A percentile compares a stretch with the other conserved stretches of the same genome.
Evolutionary conservation across 2,329 filamentous ascomycete species (phyloP).

Genomic region (Pestalotiopsis sp.): DNA sequence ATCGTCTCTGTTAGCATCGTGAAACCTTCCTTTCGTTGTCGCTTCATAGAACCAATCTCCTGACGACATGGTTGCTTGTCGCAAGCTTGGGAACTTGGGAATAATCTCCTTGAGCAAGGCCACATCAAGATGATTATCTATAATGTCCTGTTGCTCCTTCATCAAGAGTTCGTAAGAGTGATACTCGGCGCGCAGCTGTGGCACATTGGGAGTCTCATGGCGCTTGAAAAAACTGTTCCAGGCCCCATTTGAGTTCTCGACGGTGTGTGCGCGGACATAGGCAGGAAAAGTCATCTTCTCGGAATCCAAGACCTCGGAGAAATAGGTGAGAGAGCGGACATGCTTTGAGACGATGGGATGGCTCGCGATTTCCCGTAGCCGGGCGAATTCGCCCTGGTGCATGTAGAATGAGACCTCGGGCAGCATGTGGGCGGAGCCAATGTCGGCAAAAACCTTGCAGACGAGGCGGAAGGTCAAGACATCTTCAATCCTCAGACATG

Average conservation of each 20-base stretch:
- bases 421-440: constrained; percentile 44
- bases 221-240: constrained; percentile 16
- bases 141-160: constrained; percentile 21
- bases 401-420: constrained; percentile 32
- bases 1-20: background rate
- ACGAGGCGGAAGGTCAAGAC: constrained; percentile 27
- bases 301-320: constrained; percentile 20
- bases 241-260: background rate
- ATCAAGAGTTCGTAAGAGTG: constrained; percentile 21
- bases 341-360: constrained; percentile 26
- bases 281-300: background rate
- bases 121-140: constrained; percentile 19
- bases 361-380: constrained; percentile 15
- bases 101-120: constrained; percentile 17
- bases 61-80: constrained; percentile 24
- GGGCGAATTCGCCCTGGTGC: constrained; percentile 25
- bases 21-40: background rate
- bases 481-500: constrained; percentile 25
- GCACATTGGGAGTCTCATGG: background rate
- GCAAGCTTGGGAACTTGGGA: constrained; percentile 24
- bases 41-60: constrained; percentile 18
- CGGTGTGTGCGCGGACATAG: background rate
- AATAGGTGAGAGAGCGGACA: constrained; percentile 28
- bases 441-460: constrained; percentile 25
- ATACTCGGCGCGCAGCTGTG: constrained; percentile 17